Conservation (phyloP, 2,329 filamentous ascomycete species). For the Xylariaceae sp. region DNA sequence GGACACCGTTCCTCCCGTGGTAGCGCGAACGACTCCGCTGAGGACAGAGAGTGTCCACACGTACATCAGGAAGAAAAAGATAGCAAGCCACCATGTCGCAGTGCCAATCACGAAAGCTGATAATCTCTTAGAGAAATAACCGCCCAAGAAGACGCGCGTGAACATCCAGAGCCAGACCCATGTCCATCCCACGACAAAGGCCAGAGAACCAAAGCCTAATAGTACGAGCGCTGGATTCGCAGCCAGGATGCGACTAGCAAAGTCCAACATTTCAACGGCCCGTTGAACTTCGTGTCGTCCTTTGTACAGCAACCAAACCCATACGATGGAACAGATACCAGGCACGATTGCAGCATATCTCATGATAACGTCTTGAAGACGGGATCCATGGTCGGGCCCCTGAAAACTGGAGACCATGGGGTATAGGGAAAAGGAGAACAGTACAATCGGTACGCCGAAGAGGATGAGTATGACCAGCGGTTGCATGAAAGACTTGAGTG, state of each 20-base stretch:
- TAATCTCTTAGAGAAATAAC: constrained; percentile 63
- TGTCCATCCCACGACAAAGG: constrained; percentile 76
- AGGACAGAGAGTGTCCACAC: constrained; percentile 90
- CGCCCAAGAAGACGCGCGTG: constrained; percentile 88
- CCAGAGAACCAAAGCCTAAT: constrained; percentile 75
- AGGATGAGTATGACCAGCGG: constrained; percentile 77
- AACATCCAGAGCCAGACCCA: constrained; percentile 98
- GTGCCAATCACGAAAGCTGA: constrained; percentile 72
- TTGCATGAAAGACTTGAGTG: constrained; percentile 81
- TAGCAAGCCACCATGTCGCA: constrained; percentile 92
- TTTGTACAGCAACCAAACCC: constrained; percentile 78
- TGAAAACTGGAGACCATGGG: constrained; percentile 86
- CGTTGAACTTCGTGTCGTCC: constrained; percentile 75
- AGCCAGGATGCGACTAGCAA: constrained; percentile 79
- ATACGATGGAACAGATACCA: constrained; percentile 64
- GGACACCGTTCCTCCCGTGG: constrained; percentile 89
- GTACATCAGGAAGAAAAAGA: constrained; percentile 88
- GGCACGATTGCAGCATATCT: constrained; percentile 79
- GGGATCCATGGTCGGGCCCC: constrained; percentile 65
- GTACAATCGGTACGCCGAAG: constrained; percentile 76
- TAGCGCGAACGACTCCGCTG: constrained; percentile 81
- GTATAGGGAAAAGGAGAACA: constrained; percentile 87
- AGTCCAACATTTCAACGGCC: constrained; percentile 85
- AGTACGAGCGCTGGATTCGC: constrained; percentile 78
- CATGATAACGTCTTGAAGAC: constrained; percentile 84